These are phyloP conservation scores for Magnusiomyces ingens DNA, from an alignment of 1,139 yeast species.

Conservation along the genomic window DNA sequence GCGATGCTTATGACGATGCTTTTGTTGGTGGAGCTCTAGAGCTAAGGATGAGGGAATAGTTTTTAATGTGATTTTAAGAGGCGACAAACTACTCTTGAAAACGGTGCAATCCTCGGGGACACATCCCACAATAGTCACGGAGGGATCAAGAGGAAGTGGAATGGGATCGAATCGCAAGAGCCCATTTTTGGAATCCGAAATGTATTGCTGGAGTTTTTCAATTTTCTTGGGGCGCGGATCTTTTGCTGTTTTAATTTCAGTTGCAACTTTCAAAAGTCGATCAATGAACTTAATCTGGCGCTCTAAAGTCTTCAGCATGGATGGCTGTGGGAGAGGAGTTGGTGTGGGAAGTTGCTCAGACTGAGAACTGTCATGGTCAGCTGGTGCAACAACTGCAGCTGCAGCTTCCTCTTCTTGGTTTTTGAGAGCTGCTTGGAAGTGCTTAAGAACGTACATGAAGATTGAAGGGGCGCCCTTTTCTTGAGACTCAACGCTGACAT, in stretches of 20 bases:
- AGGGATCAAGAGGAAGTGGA: slow-evolving; percentile 68
- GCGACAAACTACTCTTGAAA: slow-evolving; percentile 84
- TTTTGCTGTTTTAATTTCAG: slow-evolving; percentile 40
- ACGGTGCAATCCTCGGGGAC: slow-evolving; percentile 77
- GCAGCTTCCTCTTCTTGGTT: slow-evolving; percentile 10
- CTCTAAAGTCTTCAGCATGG: slow-evolving; percentile 25
- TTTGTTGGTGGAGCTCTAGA: background rate
- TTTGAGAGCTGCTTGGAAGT: slow-evolving; percentile 32
- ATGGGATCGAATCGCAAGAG: slow-evolving; percentile 47
- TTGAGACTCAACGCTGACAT: slow-evolving; percentile 76
- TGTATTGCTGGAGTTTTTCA: slow-evolving; percentile 37
- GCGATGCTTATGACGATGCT: background rate
- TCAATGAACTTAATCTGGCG: slow-evolving; percentile 42
- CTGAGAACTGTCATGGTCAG: background rate
- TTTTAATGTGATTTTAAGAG: slow-evolving; percentile 72
- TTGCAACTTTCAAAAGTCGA: slow-evolving; percentile 39
- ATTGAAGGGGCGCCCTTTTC: slow-evolving; percentile 43
- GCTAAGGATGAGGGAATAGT: slow-evolving; percentile 31
- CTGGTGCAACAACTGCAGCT: background rate
- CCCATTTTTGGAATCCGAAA: slow-evolving; percentile 36
- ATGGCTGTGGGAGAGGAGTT: background rate
- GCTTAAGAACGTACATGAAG: slow-evolving; percentile 28
- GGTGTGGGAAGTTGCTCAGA: background rate
- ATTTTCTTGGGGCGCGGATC: slow-evolving; percentile 54
- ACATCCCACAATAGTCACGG: slow-evolving; percentile 61